Conservation (phyloP, 1,139 yeast genomes). For the Kazachstania sp. region DNA sequence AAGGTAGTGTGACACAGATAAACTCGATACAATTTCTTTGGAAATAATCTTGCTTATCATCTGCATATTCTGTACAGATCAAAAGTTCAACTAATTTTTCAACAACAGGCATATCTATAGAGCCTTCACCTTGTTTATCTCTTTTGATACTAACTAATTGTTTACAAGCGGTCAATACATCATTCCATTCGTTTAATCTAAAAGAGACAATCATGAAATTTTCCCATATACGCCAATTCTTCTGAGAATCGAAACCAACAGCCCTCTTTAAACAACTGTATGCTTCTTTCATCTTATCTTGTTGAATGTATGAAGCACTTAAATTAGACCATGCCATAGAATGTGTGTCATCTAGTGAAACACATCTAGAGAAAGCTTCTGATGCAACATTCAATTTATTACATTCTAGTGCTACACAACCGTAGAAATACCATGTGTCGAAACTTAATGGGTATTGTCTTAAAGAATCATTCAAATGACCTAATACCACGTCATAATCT, state of each 20-base stretch:
- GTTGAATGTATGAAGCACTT: constrained; percentile 65
- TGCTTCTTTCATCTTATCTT: constrained; percentile 65
- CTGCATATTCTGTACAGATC: constrained; percentile 45
- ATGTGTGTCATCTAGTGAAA: constrained; percentile 73
- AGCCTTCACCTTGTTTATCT: constrained; percentile 48
- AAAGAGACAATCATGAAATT: constrained; percentile 78
- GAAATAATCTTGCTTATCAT: constrained; percentile 42
- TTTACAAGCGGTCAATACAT: constrained; percentile 65
- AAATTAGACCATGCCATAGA: constrained; percentile 92
- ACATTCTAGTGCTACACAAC: constrained; percentile 78
- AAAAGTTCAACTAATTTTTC: constrained; percentile 66
- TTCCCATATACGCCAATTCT: constrained; percentile 87
- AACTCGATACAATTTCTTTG: constrained; percentile 65
- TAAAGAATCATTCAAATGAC: constrained; percentile 68
- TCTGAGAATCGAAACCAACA: constrained; percentile 56
- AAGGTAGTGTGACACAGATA: constrained; percentile 57
- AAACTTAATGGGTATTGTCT: constrained; percentile 65
- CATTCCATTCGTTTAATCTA: constrained; percentile 77
- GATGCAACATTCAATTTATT: constrained; percentile 71
- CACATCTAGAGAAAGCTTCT: constrained; percentile 89
- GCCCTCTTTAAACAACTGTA: constrained; percentile 78
- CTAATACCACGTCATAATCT: constrained; percentile 49
- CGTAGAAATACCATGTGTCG: constrained; percentile 88
- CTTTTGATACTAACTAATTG: constrained; percentile 51
- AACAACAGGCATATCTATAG: constrained; percentile 68